Base-by-base conservation (phyloP, 768 basidiomycete species). In the Tremella fuciformis region DNA sequence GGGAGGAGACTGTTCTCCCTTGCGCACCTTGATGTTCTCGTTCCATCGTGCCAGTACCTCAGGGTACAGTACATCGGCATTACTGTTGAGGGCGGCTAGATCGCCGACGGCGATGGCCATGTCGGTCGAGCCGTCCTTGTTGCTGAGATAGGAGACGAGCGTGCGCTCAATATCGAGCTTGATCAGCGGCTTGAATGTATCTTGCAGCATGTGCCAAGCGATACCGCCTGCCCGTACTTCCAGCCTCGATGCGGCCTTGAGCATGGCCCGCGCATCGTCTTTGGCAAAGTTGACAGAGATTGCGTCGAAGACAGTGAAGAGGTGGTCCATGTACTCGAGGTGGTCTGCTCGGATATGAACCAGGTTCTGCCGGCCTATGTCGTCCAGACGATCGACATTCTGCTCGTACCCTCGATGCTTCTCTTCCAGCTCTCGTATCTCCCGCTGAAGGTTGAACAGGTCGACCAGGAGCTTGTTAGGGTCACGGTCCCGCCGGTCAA, bases 181-280 rank as follows among this genome's bases (percentile, higher is more conserved):
- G 39, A 89, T 86, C 1, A 94, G 81, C 44, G 93, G 80, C 42
- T 86, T 84, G 49, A 82, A 80, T 46, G 86, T 83, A 8, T 70
- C 61, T 68, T 87, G 87, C 15, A 94, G 78, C 89, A 97, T 92
- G 59, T 82, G 83, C 91, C 92, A 98, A 0, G 88, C 90, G 47
- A 98, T 86, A 74, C 91, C 88, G 6, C 85, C 83, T 0, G 90
- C 90, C 6, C 85, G 85, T 0, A 90, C 87, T 59, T 88, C 86
- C 26, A 94, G 78, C 52, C 89, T 82, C 47, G 91, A 80, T 1
- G 90, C 88, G 1, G 88, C 88, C 68, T 88, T 89, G 63, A 81
- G 57, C 78, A 83, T 62, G 1, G 75, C 84, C 82, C 63, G 84
- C 78, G 71, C 82, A 63, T 86, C 85, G 67, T 89, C 88, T 74